Base-by-base conservation (phyloP, 768 basidiomycete genomes). In the Russula earlei region DNA sequence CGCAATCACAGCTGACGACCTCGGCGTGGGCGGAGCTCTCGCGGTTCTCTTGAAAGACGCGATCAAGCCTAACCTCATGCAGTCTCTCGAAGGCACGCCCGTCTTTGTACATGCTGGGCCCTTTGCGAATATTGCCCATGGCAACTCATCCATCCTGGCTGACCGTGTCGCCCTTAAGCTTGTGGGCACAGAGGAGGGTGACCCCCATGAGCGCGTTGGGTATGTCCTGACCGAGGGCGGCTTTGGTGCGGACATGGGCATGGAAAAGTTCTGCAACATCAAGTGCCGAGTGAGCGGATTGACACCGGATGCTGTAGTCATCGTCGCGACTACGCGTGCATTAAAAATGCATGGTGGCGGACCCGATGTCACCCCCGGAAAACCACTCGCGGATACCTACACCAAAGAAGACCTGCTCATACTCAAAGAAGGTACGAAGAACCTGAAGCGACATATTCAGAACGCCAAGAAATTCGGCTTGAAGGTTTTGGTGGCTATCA, bases 221-320 rank as follows among this genome's bases (percentile, higher is more conserved):
- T 99, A 96, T 65, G 95, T 98, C 56, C 81, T 99, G 63, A 99
- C 95, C 27, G 95, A 99, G 72, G 94, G 92, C 66, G 95, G 95
- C 42, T 99, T 98, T 71, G 95, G 95, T 54, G 94, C 95, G 20
- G 95, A 99, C 69, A 99, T 98, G 84, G 95, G 92, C 37, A 91
- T 94, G 91, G 91, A 93, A 73, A 96, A 99, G 71, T 99, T 98
- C 79, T 97, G 91, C 78, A 97, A 98, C 72, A 97, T 99, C 78
- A 99, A 99, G 71, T 97, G 94, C 70, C 84, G 95, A 58, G 77
- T 87, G 55, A 93, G 90, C 59, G 95, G 94, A 46, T 79, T 98
- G 66, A 86, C 76, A 54, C 96, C 96, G 9, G 91, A 99, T 70
- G 95, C 92, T 3, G 87, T 87, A 36, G 83, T 99, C 62, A 88